Percentiles rank a stretch among this genome's conserved stretches.
phyloP scores from a whole-genome alignment of 2,329 filamentous ascomycete genomes.

The Trichophyton schoenleinii region DNA sequence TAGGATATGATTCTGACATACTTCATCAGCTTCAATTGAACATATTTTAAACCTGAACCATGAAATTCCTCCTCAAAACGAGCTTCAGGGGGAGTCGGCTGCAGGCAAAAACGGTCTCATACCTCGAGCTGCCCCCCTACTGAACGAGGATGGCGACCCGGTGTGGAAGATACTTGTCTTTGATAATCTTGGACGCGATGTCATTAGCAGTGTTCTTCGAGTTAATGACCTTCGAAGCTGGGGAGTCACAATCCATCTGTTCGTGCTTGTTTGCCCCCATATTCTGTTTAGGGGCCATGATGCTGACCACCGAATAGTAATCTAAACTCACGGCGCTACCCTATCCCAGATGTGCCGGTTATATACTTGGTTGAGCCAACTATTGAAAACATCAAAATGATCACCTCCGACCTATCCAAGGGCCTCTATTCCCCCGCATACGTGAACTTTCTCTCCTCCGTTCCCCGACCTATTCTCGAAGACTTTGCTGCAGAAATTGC shows the following conservation, averaged over 20 bases:
- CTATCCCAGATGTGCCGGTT: conserved; percentile 91
- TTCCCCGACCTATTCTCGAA: conserved; percentile 79
- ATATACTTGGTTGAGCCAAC: conserved; percentile 94
- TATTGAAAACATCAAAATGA: conserved; percentile 61
- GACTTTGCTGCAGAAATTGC: conserved; percentile 88
- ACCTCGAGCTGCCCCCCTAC: conserved; percentile 60
- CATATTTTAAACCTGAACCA: conserved; percentile 94
- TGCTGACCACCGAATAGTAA: conserved; percentile 43
- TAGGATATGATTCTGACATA: not conserved
- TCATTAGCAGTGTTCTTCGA: conserved; percentile 89
- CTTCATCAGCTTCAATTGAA: conserved; percentile 64
- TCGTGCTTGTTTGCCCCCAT: conserved; percentile 21
- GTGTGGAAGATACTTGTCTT: conserved; percentile 98
- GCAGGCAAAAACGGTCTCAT: conserved; percentile 47
- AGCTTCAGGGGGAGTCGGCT: conserved; percentile 37
- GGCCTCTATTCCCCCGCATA: conserved; percentile 88
- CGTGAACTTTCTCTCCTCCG: conserved; percentile 91
- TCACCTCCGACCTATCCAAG: conserved; percentile 74
- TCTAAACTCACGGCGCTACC: conserved; percentile 66
- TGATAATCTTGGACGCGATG: conserved; percentile 79
- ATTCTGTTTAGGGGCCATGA: not conserved
- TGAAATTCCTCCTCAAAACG: conserved; percentile 41
- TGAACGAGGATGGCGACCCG: conserved; percentile 77
- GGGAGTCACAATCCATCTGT: conserved; percentile 97
- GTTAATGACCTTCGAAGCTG: conserved; percentile 86